These are phyloP conservation scores for Volvariella volvacea DNA, from an alignment of 1,284 basidiomycete genomes.

Conservation along the genomic window DNA sequence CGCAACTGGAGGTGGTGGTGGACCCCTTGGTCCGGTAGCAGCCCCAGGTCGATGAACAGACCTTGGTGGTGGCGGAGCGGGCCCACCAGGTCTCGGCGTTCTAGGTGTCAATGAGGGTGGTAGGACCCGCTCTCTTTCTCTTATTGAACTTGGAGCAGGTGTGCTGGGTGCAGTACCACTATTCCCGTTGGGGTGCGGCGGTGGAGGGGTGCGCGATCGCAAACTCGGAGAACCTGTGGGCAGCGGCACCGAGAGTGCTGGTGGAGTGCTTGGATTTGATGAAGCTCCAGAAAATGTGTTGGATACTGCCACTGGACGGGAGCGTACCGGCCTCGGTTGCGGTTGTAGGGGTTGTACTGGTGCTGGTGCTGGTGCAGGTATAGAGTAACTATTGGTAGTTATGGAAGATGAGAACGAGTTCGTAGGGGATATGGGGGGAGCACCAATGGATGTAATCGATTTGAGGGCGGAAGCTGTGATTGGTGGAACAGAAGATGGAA, in stretches of 20 bases:
- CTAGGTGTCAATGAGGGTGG: slow-evolving; percentile 17
- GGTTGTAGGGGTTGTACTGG: neutral
- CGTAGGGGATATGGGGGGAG: neutral
- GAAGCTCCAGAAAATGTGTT: neutral
- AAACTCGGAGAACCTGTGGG: slow-evolving; percentile 6
- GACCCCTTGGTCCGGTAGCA: slow-evolving; percentile 23
- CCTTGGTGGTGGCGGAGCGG: slow-evolving; percentile 45
- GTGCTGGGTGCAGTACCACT: neutral
- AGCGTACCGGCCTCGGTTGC: neutral
- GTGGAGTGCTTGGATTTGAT: neutral
- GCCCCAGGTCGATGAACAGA: slow-evolving; percentile 61
- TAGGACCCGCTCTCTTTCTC: neutral
- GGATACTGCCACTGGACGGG: neutral
- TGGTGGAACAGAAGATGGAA: slow-evolving; percentile 3
- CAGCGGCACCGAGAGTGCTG: neutral
- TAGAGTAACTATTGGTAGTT: neutral
- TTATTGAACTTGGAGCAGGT: neutral
- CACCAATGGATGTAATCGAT: neutral
- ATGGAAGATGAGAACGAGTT: neutral
- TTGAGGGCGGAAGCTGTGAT: neutral
- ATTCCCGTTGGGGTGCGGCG: neutral
- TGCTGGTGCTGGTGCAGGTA: slow-evolving; percentile 11
- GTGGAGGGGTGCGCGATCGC: neutral
- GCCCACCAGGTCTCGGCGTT: slow-evolving; percentile 26
- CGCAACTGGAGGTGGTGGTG: slow-evolving; percentile 31